These are phyloP conservation scores for Carex kokanica DNA, from an alignment of 176 grass and related monocot genomes.

Conservation along the genomic window DNA sequence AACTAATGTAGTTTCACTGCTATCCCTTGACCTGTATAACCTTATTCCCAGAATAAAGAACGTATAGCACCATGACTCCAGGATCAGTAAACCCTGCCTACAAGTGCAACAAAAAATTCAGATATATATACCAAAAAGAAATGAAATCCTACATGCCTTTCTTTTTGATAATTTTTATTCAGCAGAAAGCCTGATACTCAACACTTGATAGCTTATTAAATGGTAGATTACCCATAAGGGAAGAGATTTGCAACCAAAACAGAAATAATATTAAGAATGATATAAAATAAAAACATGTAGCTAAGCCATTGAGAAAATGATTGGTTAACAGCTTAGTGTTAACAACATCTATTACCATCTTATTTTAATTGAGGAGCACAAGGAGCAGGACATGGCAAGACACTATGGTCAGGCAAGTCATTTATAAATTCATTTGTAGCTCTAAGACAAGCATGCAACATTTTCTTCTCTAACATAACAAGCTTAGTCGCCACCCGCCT, in stretches of 20 bases:
- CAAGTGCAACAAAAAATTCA: background rate
- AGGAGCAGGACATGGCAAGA: constrained; percentile 85
- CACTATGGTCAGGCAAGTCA: constrained; percentile 67
- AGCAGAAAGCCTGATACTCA: background rate
- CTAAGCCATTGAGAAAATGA: background rate
- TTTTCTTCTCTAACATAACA: constrained; percentile 89
- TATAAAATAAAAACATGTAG: background rate
- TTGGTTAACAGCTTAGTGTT: background rate
- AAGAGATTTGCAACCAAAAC: background rate
- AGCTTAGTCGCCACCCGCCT: constrained; percentile 81
- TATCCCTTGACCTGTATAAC: background rate
- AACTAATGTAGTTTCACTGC: background rate
- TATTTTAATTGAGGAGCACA: constrained; percentile 78
- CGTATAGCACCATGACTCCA: background rate
- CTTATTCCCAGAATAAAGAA: background rate
- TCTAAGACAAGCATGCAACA: constrained; percentile 83
- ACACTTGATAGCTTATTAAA: background rate
- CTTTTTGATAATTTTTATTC: background rate
- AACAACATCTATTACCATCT: constrained; percentile 12
- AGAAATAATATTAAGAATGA: background rate
- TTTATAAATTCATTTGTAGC: constrained; percentile 63
- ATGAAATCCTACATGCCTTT: background rate
- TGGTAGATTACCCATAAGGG: background rate
- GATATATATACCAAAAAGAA: background rate
- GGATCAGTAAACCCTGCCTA: background rate